Base-by-base conservation (phyloP, 305 asterid genomes). In the Fraxinus sp. region DNA sequence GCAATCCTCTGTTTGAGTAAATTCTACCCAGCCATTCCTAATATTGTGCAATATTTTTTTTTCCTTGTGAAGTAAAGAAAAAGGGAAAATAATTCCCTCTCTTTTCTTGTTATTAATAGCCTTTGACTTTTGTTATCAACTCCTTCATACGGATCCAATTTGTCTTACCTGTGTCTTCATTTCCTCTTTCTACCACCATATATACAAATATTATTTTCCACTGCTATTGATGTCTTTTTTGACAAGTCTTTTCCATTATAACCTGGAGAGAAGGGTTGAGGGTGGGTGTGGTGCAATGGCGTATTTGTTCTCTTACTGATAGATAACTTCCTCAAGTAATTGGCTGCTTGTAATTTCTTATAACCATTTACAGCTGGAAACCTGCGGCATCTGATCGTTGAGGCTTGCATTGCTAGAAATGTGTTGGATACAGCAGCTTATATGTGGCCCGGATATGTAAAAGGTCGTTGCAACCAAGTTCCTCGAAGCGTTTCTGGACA, bases 381-480 rank as follows among this genome's bases (percentile, higher is more conserved):
- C 86, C 90, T 96, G 86, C 88, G 91, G 83, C 98, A 96, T 90
- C 87, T 96, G 84, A 93, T 96, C 84, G 97, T 94, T 36, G 99
- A 96, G 89, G 97, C 97, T 80, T 96, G 98, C 88, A 93, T 96
- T 87, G 97, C 99, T 77, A 91, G 99, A 88, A 90, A 94, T 86
- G 80, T 96, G 78, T 85, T 96, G 94, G 98, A 94, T 82, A 93
- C 97, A 41, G 92, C 97, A 33, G 96, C 99, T 66, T 96, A 96
- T 90, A 74, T 87, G 86, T 96, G 99, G 98, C 97, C 98, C 74
- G 97, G 99, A 83, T 96, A 96, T 87, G 98, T 96, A 80, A 93
- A 91, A 87, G 95, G 98, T 78, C 97, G 85, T 74, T 83, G 92
- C 84, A 91, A 89, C 84, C 97, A 94, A 88, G 86, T 93, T 80